Base-by-base conservation (phyloP, 2,329 filamentous ascomycete species). In the Fusarium armeniacum region DNA sequence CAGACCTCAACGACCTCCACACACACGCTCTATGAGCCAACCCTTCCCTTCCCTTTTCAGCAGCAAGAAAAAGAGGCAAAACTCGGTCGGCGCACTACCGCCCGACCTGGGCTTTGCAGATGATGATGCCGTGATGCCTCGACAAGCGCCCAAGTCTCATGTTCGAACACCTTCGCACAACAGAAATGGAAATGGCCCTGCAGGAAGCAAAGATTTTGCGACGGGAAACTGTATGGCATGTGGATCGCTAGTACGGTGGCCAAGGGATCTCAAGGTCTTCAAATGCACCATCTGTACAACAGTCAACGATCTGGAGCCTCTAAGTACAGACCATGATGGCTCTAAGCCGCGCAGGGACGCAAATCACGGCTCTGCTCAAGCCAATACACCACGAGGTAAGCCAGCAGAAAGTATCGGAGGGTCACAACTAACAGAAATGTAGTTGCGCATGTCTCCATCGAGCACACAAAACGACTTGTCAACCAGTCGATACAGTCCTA, bases 181-280 rank as follows among this genome's bases (percentile, higher is more conserved):
- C 30, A 70, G 76, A 51, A 75, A 69, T 33, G 71, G 76, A 49
- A 81, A 73, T 78, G 83, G 67, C 12, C 73, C 67, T 9, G 51
- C 68, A 13, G 78, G 77, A 33, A 82, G 78, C 69, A 88, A 85
- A 71, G 88, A 93, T 71, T 87, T 91, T 74, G 83, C 85, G 30
- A 90, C 88, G 33, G 91, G 93, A 24, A 90, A 88, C 73, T 97
- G 94, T 78, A 94, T 95, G 87, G 94, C 93, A 35, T 97, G 94
- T 78, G 92, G 91, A 73, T 91, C 91, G 57, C 87, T 90, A 58
- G 90, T 97, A 69, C 87, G 91, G 59, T 97, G 93, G 90, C 93
- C 93, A 3, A 87, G 86, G 66, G 87, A 90, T 55, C 81, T 94
- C 65, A 87, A 87, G 36, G 87, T 91, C 38, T 97, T 96, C 79